Percentiles rank a stretch among this genome's conserved stretches.
Evolutionary conservation across 257 asterid genomes (phyloP).

Genomic region (Solanum ossicruentum): DNA sequence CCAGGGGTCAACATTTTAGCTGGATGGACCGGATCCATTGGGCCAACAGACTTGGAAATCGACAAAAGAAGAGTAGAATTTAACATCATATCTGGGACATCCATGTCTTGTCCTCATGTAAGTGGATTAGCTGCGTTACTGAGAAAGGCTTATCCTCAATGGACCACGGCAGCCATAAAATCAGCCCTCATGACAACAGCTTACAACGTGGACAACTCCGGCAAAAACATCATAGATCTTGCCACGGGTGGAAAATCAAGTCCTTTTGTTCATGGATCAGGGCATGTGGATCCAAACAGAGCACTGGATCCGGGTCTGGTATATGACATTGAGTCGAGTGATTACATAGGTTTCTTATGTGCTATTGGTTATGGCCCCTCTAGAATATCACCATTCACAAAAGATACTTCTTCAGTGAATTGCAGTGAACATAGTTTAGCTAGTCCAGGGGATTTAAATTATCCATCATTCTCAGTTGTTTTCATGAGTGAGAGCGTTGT

Average conservation of each 20-base stretch:
- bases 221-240: not conserved
- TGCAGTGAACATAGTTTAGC: slow-evolving; percentile 28
- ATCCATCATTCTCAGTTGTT: slow-evolving; percentile 79
- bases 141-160: slow-evolving; percentile 43
- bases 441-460: slow-evolving; percentile 70
- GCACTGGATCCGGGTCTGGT: slow-evolving; percentile 65
- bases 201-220: slow-evolving; percentile 1
- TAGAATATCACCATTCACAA: slow-evolving; percentile 37
- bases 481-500: slow-evolving; percentile 27
- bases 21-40: slow-evolving; percentile 38
- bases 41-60: slow-evolving; percentile 17
- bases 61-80: slow-evolving; percentile 25
- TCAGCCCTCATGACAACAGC: slow-evolving; percentile 70
- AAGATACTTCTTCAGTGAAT: slow-evolving; percentile 27
- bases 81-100: slow-evolving; percentile 49
- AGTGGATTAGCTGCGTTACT: slow-evolving; percentile 51
- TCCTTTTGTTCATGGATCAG: slow-evolving; percentile 60
- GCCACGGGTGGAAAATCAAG: not conserved
- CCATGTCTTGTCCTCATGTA: slow-evolving; percentile 82
- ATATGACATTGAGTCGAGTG: slow-evolving; percentile 28
- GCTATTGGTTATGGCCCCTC: slow-evolving; percentile 42
- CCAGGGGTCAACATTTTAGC: slow-evolving; percentile 59
- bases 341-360: slow-evolving; percentile 37
- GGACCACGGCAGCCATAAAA: slow-evolving; percentile 67
- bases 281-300: slow-evolving; percentile 38